A percentile compares a stretch with the other conserved stretches of the same genome.
These are phyloP conservation scores for Herpetomonas tarakana DNA, from an alignment of 208 protist species.

Conservation along the genomic window DNA sequence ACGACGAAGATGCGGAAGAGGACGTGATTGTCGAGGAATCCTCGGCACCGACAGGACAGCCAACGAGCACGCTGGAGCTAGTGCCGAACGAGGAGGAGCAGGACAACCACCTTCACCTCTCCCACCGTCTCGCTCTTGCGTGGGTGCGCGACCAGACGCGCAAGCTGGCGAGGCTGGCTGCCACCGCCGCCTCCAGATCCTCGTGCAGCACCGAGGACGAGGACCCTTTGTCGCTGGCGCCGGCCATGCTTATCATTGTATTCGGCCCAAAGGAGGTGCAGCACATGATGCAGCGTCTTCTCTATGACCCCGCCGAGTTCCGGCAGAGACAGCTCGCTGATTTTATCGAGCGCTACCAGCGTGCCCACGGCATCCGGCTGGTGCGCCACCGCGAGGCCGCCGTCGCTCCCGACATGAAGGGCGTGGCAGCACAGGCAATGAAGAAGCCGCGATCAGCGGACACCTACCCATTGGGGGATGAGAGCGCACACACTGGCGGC, in stretches of 20 bases:
- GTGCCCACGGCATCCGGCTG: constrained; percentile 35
- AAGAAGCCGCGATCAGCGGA: too few species aligned
- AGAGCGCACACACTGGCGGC: too few species aligned
- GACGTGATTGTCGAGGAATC: constrained; percentile 18
- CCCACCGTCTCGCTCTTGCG: constrained; percentile 38
- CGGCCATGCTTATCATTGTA: background rate
- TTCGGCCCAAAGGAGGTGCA: constrained; percentile 14
- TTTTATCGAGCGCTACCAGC: constrained; percentile 58
- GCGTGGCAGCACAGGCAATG: too few species aligned
- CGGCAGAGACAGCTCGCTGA: constrained; percentile 51
- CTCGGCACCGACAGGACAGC: background rate
- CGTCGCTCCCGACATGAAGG: too few species aligned
- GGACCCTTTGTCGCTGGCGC: background rate
- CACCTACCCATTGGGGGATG: too few species aligned
- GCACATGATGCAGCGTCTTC: constrained; percentile 53
- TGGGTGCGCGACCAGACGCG: constrained; percentile 33
- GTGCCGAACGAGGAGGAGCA: constrained; percentile 53
- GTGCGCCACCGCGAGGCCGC: background rate
- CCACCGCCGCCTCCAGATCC: background rate
- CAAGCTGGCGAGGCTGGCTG: constrained; percentile 7
- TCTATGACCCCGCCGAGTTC: constrained; percentile 45
- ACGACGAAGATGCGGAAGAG: constrained; percentile 21
- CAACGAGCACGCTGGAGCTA: constrained; percentile 18
- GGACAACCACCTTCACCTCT: constrained; percentile 54
- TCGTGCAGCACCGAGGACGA: too few species aligned